Conservation (phyloP, 768 basidiomycete species). For the Agaricus sinodeliciosus region DNA sequence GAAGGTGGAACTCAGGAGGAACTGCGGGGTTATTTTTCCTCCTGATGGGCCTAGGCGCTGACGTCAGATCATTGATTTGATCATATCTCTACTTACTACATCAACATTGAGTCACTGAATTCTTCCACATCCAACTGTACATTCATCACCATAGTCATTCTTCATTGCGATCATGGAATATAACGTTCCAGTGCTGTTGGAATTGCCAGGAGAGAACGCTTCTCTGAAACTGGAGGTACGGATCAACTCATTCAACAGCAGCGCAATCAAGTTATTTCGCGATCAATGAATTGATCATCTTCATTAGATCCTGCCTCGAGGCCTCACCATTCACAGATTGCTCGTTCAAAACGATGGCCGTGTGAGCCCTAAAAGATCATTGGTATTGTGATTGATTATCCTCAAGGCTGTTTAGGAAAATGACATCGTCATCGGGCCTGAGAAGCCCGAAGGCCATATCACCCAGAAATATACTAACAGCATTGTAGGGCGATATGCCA, state of each 20-base stretch:
- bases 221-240: slow-evolving; percentile 57
- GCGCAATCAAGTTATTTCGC: background rate
- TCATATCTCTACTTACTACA: background rate
- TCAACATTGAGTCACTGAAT: background rate
- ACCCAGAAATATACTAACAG: slow-evolving; percentile 66
- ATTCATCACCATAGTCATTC: slow-evolving; percentile 2
- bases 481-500: slow-evolving; percentile 67
- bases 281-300: slow-evolving; percentile 4
- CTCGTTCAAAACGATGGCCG: slow-evolving; percentile 60
- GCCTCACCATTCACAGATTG: slow-evolving; percentile 63
- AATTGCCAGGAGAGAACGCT: slow-evolving; percentile 30
- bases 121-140: background rate
- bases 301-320: slow-evolving; percentile 54
- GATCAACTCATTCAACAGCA: background rate
- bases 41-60: background rate
- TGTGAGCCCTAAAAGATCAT: slow-evolving; percentile 27
- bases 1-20: too few relatives aligned
- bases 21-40: too few relatives aligned
- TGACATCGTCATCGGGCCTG: slow-evolving; percentile 72
- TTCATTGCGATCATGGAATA: slow-evolving; percentile 28
- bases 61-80: background rate
- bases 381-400: slow-evolving; percentile 1
- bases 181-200: slow-evolving; percentile 46
- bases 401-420: slow-evolving; percentile 43
- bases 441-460: slow-evolving; percentile 50